Conservation (phyloP, 371 early-diverging fungal species). For the Circinella umbellata region DNA sequence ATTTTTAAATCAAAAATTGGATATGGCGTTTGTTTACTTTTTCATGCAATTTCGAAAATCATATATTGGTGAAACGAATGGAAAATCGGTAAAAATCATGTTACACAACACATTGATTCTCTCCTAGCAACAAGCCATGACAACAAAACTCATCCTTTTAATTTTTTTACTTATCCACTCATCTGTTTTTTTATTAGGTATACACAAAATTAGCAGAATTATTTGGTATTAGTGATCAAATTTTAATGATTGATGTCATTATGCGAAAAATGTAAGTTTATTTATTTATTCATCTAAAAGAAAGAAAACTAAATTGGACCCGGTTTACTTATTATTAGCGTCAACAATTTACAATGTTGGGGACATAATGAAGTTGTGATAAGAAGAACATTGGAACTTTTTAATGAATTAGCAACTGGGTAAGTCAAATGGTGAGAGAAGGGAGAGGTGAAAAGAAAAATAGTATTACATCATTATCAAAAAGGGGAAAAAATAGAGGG, state of each 20-base stretch:
- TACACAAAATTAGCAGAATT: conserved; percentile 58
- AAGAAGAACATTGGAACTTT: conserved; percentile 58
- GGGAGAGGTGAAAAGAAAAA: neutral
- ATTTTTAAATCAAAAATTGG: conserved; percentile 63
- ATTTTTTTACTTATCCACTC: neutral
- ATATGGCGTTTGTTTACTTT: conserved; percentile 80
- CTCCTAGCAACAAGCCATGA: too few relatives aligned
- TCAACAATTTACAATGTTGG: conserved; percentile 32
- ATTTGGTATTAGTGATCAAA: conserved; percentile 61
- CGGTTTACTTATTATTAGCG: conserved; percentile 4
- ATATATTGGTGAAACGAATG: conserved; percentile 68
- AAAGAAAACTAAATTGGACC: neutral
- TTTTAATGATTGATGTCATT: conserved; percentile 64
- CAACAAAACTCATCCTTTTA: neutral
- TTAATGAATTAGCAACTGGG: conserved; percentile 84
- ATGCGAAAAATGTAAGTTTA: conserved; percentile 66
- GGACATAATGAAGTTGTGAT: conserved; percentile 30
- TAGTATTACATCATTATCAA: too few relatives aligned
- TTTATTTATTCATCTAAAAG: neutral
- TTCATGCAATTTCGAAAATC: conserved; percentile 77
- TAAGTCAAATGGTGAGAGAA: conserved; percentile 30
- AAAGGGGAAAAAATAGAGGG: neutral
- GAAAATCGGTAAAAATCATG: conserved; percentile 29
- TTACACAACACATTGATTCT: too few relatives aligned
- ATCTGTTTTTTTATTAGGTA: conserved; percentile 35